Evolutionary conservation across 768 basidiomycete species (phyloP), one percentile per base, ranked within the genome.

Genomic region (Tulasnella sp.): DNA sequence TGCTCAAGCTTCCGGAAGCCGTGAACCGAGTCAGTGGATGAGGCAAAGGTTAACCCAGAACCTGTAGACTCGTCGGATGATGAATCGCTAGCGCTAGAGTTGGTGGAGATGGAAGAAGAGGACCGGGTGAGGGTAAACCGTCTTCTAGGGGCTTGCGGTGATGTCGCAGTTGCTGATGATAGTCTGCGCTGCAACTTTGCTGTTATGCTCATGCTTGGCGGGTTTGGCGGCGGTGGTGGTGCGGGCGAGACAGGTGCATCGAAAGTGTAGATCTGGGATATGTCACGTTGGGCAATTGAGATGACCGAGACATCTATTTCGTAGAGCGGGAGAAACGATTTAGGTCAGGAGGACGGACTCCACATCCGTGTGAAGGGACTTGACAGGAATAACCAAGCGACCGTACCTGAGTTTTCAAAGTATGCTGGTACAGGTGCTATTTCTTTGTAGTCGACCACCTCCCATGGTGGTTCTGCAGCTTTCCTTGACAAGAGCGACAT

Each of bases 231-330:
- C 27, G 11, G 34, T 48, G 19, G 48, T 34, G 41, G n/a, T 23
- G 38, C 19, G 58, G 29, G 19, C 27, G 47, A 32, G 27, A 13
- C 13, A 5, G 32, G 30, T 17, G 15, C 50, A 38, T 63, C 48
- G 51, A 63, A 63, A 8, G 51, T 63, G 48, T 62, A 63, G 7
- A 60, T 63, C 19, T 45, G 42, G n/a, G 49, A 49, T 10, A 63
- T 34, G 21, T 63, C 61, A 23, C 52, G 24, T 29, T 61, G 60
- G 23, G 29, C n/a, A 48, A 63, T 47, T 23, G 45, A 48, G 49
- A 48, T 29, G 26, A 63, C 61, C 2, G 45, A 23, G 3, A 61
- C 30, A 10, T 38, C 61, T 63, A 13, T 29, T n/a, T n/a, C n/a
- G n/a, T n/a, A n/a, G n/a, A n/a, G n/a, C n/a, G n/a, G 42, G 51